phyloP scores from a whole-genome alignment of 192 early-diverging fungal genomes.

The Coemansia sp. region DNA sequence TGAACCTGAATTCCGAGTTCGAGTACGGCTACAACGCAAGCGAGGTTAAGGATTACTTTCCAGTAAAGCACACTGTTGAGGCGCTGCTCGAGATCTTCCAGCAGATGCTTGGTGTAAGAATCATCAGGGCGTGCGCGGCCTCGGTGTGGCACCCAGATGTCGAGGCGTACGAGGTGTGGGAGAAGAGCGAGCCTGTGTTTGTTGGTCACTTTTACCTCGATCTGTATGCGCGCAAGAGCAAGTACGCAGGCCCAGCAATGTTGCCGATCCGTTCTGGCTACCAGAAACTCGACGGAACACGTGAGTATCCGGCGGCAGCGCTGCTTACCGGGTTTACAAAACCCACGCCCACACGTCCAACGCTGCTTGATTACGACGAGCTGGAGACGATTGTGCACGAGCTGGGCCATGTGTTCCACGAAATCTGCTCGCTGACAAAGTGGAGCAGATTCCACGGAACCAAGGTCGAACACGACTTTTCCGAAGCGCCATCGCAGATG shows the following conservation, averaged over 20 bases:
- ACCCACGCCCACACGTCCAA: conserved; percentile 60
- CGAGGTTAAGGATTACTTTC: conserved; percentile 71
- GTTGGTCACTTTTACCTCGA: conserved; percentile 72
- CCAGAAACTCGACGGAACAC: conserved; percentile 58
- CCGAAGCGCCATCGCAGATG: conserved; percentile 77
- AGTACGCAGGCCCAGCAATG: conserved; percentile 57
- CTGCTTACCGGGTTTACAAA: conserved; percentile 58
- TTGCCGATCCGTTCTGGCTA: conserved; percentile 38
- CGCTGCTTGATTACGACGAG: conserved; percentile 69
- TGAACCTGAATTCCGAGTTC: conserved; percentile 59
- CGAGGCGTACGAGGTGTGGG: conserved; percentile 66
- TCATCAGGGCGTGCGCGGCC: conserved; percentile 55
- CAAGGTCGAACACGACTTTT: conserved; percentile 67
- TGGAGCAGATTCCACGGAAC: conserved; percentile 25
- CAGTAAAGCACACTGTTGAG: conserved; percentile 54
- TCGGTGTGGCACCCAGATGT: conserved; percentile 73
- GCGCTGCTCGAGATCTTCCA: conserved; percentile 66
- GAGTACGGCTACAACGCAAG: conserved; percentile 66
- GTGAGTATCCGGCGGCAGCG: conserved; percentile 52
- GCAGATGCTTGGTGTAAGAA: conserved; percentile 61
- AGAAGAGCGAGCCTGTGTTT: conserved; percentile 58
- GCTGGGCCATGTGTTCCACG: conserved; percentile 62
- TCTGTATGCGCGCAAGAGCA: conserved; percentile 64
- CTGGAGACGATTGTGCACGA: conserved; percentile 71
- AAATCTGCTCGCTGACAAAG: conserved; percentile 63